Conservation (phyloP, 257 asterid species). For the Primulina tabacum region DNA sequence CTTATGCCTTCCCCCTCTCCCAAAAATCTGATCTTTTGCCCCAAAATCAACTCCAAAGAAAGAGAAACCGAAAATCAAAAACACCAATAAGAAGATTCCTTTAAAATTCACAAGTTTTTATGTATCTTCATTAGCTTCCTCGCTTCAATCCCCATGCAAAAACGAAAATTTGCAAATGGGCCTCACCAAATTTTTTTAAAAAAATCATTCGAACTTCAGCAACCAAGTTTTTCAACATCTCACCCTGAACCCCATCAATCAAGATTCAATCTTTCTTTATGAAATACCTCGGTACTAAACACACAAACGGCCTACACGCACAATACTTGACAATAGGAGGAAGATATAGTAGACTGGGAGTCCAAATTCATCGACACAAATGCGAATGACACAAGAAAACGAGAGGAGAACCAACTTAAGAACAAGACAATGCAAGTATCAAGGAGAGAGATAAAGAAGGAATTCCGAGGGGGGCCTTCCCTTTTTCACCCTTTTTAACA, state of each 20-base stretch:
- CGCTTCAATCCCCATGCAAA: constrained; percentile 2
- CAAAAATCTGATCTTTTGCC: constrained; percentile 24
- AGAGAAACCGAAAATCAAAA: constrained; percentile 16
- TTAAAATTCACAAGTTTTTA: constrained; percentile 19
- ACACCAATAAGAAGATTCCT: constrained; percentile 1
- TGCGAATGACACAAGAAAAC: constrained; percentile 35
- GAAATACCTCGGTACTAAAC: constrained; percentile 26
- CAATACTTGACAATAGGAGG: background rate
- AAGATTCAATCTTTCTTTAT: constrained; percentile 33
- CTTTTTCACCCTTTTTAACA: constrained; percentile 21
- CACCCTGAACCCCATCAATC: constrained; percentile 17
- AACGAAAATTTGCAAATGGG: constrained; percentile 37
- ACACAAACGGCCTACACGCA: constrained; percentile 1
- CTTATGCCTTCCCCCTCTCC: background rate
- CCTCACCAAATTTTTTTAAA: constrained; percentile 13
- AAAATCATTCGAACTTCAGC: background rate
- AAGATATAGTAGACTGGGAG: background rate
- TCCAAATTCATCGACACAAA: constrained; percentile 21
- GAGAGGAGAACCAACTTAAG: constrained; percentile 53
- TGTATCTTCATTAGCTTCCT: background rate
- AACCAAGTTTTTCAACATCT: constrained; percentile 26
- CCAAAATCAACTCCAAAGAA: constrained; percentile 2
- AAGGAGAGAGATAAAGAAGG: constrained; percentile 31
- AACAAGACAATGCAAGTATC: constrained; percentile 59
- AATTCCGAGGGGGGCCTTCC: constrained; percentile 20